Evolutionary conservation across 192 early-diverging fungal genomes (phyloP).

Genomic region (Backusella morwellensis): DNA sequence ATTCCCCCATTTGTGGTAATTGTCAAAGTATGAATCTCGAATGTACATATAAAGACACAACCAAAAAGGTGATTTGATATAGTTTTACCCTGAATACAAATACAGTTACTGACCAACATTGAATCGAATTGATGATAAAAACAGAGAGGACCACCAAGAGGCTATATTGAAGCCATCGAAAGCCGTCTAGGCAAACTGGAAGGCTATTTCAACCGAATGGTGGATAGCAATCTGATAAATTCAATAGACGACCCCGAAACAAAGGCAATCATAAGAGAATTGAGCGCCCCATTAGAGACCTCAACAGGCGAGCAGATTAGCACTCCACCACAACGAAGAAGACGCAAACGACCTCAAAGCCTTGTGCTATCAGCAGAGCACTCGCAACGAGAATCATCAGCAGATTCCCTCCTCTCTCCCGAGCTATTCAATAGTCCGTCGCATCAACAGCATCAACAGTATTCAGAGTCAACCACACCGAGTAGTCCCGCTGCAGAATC

Average conservation of each 20-base stretch:
- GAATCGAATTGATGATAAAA: background rate
- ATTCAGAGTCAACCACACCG: slow-evolving; percentile 4
- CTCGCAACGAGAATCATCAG: background rate
- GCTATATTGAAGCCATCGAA: slow-evolving; percentile 84
- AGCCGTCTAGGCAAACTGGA: slow-evolving; percentile 69
- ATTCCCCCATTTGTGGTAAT: slow-evolving; percentile 67
- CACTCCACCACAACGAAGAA: slow-evolving; percentile 14
- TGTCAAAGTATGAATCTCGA: slow-evolving; percentile 64
- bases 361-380: background rate
- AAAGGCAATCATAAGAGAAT: slow-evolving; percentile 27
- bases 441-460: slow-evolving; percentile 7
- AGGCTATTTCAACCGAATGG: slow-evolving; percentile 53
- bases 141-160: slow-evolving; percentile 79
- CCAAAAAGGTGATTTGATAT: slow-evolving; percentile 30
- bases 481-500: background rate
- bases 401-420: slow-evolving; percentile 2
- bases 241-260: slow-evolving; percentile 40
- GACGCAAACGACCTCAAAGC: background rate
- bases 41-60: slow-evolving; percentile 66
- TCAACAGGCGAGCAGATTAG: slow-evolving; percentile 28
- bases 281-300: slow-evolving; percentile 34
- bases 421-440: background rate
- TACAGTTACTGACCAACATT: slow-evolving; percentile 17
- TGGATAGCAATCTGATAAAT: slow-evolving; percentile 23
- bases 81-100: background rate